These are phyloP conservation scores for Cryptomeria japonica DNA, from an alignment of 75 land plant genomes.

Conservation along the genomic window DNA sequence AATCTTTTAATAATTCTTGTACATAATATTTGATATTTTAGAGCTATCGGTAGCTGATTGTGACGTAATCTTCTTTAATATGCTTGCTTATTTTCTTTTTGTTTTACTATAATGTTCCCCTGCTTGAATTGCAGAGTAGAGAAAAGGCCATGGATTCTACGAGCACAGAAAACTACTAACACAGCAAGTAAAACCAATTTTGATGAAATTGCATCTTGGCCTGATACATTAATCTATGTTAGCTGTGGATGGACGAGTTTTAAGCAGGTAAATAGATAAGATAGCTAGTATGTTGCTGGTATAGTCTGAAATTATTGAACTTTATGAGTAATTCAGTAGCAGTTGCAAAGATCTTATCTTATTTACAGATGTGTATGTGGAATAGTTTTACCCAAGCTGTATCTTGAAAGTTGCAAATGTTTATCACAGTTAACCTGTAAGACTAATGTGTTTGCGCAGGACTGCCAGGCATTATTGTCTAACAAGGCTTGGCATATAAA, in stretches of 20 bases:
- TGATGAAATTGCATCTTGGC: slow-evolving; percentile 57
- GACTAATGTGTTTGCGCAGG: slow-evolving; percentile 39
- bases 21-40: not conserved
- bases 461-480: slow-evolving; percentile 66
- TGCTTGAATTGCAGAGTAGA: slow-evolving; percentile 59
- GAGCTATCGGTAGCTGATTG: not conserved
- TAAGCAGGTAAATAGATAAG: slow-evolving; percentile 70
- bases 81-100: not conserved
- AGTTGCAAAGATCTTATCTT: not conserved
- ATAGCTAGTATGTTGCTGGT: not conserved
- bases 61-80: not conserved
- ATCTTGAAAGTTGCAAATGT: not conserved
- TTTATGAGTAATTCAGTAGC: not conserved
- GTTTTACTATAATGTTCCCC: not conserved
- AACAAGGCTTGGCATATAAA: slow-evolving; percentile 79
- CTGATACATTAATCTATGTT: slow-evolving; percentile 83
- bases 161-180: slow-evolving; percentile 63
- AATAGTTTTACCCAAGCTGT: not conserved
- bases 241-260: slow-evolving; percentile 99
- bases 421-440: not conserved
- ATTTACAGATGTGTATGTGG: not conserved
- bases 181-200: slow-evolving; percentile 39
- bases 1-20: not conserved
- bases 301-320: not conserved
- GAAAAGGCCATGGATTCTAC: slow-evolving; percentile 96